Conservation (phyloP, 164 flowering plant genomes). For the Buxus sempervirens region DNA sequence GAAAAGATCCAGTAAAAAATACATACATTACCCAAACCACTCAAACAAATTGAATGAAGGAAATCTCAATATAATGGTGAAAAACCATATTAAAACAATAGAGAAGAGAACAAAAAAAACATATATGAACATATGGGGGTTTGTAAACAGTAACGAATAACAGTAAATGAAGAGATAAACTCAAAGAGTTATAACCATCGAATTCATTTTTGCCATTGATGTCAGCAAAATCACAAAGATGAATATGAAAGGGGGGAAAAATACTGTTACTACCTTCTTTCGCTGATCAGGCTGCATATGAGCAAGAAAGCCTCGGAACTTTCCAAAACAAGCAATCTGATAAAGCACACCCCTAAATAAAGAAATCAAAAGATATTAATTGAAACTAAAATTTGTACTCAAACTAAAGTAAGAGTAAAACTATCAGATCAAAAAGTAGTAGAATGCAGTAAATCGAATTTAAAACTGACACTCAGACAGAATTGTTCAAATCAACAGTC, state of each 20-base stretch:
- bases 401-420: not conserved
- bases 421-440: not conserved
- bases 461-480: not conserved
- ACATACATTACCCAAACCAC: not conserved
- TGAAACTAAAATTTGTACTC: not conserved
- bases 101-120: not conserved
- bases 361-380: slow-evolving; percentile 2
- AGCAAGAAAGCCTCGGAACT: slow-evolving; percentile 29
- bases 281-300: slow-evolving; percentile 85
- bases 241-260: not conserved
- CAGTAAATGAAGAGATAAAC: too few species aligned
- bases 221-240: not conserved
- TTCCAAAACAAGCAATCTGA: slow-evolving; percentile 1
- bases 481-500: not conserved
- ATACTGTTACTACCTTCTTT: slow-evolving; percentile 48
- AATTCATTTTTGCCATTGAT: not conserved
- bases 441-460: not conserved
- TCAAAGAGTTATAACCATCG: too few species aligned
- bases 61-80: not conserved
- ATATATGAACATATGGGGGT: too few species aligned
- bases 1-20: not conserved
- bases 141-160: not conserved
- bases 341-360: slow-evolving; percentile 3
- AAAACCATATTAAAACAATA: not conserved
- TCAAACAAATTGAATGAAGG: not conserved